Evolutionary conservation across 306 rosid species (phyloP), one percentile per base, ranked within the genome.

Genomic region (Lablab purpureus): DNA sequence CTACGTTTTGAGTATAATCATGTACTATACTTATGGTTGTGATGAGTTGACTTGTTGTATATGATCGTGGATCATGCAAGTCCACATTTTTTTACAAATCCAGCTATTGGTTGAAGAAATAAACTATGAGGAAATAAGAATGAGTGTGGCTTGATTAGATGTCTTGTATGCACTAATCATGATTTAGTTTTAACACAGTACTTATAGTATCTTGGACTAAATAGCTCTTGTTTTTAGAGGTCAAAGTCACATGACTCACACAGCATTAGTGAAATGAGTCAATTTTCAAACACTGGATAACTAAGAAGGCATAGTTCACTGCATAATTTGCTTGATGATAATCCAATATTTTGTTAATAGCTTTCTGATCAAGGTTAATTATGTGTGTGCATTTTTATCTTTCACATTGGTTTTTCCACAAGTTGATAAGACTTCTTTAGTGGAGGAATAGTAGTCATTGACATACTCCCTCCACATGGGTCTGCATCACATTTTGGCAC

Each of bases 401-500:
- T 55, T 4, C 43, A 46, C 40, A 51, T 22, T 54, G 80, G 75
- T 81, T 49, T 32, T 37, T 81, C 50, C 40, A 82, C 74, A 64
- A 77, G 79, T 64, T 55, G 71, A 78, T 65, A 78, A 60, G 76
- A 40, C 64, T 83, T 64, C 45, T 30, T n/a, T 72, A 83, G 80
- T 77, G 76, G 83, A 83, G 70, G 64, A 64, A 55, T 14, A 78
- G 67, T 64, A 36, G 19, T 54, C 69, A 83, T 54, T 83, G 72
- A 65, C 80, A 83, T 34, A 72, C 28, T 55, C 22, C 71, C 50
- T 1, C 71, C 65, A 83, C 82, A 71, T 63, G 54, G 70, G 75
- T 77, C 78, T 77, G 56, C 83, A 78, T 78, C 80, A 77, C 55
- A 78, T 78, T 78, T 72, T 77, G 77, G 73, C 40, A 43, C 64